Percentiles rank a stretch among this genome's conserved stretches.
These are phyloP conservation scores for Chlorella sp. DNA, from an alignment of 139 green algal species.

Conservation along the genomic window DNA sequence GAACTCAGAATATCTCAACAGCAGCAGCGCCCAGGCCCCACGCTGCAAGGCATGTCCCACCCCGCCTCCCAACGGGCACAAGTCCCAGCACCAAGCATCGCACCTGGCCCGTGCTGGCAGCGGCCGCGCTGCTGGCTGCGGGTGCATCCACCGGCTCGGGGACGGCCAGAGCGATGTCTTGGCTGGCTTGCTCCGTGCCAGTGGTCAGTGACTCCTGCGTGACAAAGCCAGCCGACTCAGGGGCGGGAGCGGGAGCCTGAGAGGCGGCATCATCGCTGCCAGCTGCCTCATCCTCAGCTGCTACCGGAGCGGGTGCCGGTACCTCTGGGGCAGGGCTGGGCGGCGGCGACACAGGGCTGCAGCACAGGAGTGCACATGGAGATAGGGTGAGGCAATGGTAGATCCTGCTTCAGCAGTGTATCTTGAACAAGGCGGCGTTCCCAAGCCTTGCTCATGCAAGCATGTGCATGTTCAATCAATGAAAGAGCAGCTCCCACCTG, in stretches of 20 bases:
- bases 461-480: neutral
- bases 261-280: neutral
- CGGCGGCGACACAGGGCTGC: neutral
- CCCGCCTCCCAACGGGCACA: no score
- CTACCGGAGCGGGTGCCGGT: neutral
- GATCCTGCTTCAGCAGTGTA: no score
- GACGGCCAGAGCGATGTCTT: neutral
- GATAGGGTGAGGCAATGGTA: no score
- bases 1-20: no score
- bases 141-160: neutral
- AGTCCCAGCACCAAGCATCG: no score
- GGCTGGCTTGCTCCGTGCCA: neutral
- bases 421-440: neutral
- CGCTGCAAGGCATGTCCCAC: no score
- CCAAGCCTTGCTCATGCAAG: no score
- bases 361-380: neutral
- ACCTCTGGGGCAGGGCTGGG: neutral
- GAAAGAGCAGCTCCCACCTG: no score
- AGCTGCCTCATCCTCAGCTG: neutral
- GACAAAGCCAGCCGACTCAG: neutral
- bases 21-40: no score
- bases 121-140: neutral
- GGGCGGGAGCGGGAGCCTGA: neutral
- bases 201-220: neutral
- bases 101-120: neutral